A percentile compares a stretch with the other conserved stretches of the same genome.
Evolutionary conservation across 345 rosid species (phyloP).

Genomic region (Erucastrum elatum): DNA sequence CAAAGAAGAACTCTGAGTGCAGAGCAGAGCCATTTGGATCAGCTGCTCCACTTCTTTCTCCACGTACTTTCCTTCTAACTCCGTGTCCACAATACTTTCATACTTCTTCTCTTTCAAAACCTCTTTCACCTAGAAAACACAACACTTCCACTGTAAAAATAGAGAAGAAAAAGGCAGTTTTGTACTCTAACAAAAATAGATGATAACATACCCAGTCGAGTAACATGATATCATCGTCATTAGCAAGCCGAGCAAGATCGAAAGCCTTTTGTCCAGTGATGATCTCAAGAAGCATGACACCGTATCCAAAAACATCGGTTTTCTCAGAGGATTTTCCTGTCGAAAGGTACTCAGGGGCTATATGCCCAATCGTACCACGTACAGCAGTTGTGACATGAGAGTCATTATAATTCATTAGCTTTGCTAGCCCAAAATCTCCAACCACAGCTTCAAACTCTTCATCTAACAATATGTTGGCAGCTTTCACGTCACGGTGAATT

Average conservation of each 20-base stretch:
- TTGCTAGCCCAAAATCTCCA: conserved; percentile 1
- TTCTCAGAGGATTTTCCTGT: neutral
- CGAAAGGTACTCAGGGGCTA: neutral
- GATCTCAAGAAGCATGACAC: neutral
- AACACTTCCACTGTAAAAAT: neutral
- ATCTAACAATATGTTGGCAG: neutral
- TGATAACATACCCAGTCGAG: neutral
- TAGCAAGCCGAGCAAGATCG: neutral
- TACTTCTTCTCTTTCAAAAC: neutral
- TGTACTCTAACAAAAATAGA: neutral
- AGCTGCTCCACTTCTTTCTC: conserved; percentile 69
- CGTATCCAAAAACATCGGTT: neutral
- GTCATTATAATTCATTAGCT: conserved; percentile 1
- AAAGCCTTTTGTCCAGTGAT: conserved; percentile 1
- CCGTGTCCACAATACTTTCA: neutral
- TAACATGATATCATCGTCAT: neutral
- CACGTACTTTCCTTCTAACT: conserved; percentile 24
- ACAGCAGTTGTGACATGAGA: neutral
- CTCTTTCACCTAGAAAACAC: neutral
- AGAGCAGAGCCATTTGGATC: conserved; percentile 91
- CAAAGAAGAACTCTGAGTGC: conserved; percentile 81
- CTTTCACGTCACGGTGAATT: neutral
- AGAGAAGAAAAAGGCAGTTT: neutral
- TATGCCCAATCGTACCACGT: neutral
- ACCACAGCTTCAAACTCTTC: neutral